Evolutionary conservation across 345 rosid species (phyloP).

Genomic region (Moricandia moricandioides): DNA sequence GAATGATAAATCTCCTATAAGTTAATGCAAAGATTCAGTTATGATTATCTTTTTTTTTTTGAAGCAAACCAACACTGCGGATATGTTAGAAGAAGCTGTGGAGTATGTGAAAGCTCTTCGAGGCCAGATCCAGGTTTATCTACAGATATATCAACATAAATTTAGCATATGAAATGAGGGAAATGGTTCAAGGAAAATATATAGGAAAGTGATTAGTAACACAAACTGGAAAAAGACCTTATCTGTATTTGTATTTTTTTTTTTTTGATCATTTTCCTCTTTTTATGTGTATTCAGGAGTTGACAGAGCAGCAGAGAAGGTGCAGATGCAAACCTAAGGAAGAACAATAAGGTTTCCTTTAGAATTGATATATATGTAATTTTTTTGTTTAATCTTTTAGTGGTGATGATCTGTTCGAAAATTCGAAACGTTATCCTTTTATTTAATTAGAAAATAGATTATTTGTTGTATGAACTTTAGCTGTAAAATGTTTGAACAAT

Average conservation of each 20-base stretch:
- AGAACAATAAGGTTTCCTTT: too few species aligned
- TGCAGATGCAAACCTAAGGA: too few species aligned
- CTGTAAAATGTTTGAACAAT: conserved; percentile 30
- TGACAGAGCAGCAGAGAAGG: too few species aligned
- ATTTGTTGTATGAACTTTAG: conserved; percentile 21
- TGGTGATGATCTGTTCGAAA: conserved; percentile 35
- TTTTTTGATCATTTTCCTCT: neutral
- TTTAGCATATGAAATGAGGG: neutral
- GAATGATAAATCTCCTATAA: neutral
- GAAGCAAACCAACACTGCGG: conserved; percentile 93
- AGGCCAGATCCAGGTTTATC: conserved; percentile 73
- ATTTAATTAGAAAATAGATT: neutral
- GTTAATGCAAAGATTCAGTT: neutral
- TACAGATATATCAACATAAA: neutral
- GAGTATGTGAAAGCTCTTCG: too few species aligned
- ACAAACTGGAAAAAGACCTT: neutral
- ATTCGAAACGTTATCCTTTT: conserved; percentile 26
- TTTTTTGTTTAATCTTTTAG: too few species aligned
- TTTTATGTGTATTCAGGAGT: too few species aligned
- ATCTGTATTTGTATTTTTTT: neutral
- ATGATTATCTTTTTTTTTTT: conserved; percentile 8
- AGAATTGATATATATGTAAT: too few species aligned
- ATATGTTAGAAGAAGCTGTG: conserved; percentile 85
- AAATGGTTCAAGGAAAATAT: conserved; percentile 4
- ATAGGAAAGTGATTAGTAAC: conserved; percentile 2